Evolutionary conservation across 345 rosid species (phyloP).

Genomic region (Boechera stricta): DNA sequence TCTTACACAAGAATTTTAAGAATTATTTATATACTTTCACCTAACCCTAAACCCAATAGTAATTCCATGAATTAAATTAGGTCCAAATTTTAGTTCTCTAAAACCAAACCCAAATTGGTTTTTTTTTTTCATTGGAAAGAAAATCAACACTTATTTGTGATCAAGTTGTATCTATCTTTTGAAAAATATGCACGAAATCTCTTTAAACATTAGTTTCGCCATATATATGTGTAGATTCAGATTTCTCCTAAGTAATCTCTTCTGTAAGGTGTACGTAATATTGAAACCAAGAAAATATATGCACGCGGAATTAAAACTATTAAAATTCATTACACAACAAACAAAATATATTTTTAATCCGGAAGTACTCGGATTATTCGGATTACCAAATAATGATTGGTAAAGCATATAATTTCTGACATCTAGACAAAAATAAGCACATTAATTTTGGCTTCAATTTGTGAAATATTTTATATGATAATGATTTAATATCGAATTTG

Average conservation of each 20-base stretch:
- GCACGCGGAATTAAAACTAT: background rate
- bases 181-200: background rate
- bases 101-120: background rate
- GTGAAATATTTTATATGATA: conserved; percentile 8
- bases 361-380: background rate
- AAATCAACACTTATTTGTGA: background rate
- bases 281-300: background rate
- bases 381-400: conserved; percentile 17
- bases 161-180: background rate
- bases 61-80: too few species aligned
- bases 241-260: background rate
- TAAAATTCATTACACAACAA: background rate
- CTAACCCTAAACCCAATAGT: too few species aligned
- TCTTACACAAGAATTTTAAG: too few species aligned
- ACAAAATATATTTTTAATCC: background rate
- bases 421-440: conserved; percentile 18
- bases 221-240: background rate
- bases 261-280: background rate
- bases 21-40: too few species aligned
- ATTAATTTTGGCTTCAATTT: conserved; percentile 6
- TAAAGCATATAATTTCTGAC: conserved; percentile 25
- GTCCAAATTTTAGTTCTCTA: background rate
- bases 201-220: background rate
- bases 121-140: too few species aligned
- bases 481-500: background rate